Base-by-base conservation (phyloP, 164 flowering plant species). In the Echeveria elegans region DNA sequence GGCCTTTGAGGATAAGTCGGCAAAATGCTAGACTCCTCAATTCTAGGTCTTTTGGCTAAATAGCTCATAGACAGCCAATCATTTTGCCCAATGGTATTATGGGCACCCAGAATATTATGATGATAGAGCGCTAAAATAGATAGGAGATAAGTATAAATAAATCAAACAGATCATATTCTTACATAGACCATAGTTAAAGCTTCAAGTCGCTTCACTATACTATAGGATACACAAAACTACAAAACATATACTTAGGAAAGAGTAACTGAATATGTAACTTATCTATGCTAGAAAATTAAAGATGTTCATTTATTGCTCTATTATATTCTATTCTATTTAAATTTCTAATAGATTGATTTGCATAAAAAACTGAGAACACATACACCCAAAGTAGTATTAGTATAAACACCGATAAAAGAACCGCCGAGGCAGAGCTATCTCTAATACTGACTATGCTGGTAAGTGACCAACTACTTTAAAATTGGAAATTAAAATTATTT, bases 1-100 rank as follows among this genome's bases (percentile, higher is more conserved):
- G 97, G 97, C 74, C 99, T 86, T 80, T 92, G 97, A 69, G 99
- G 97, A 83, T 90, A 95, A 50, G 86, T 67, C 74, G 91, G 88
- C 75, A 92, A 82, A 85, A 74, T 72, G 86, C 85, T 82, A 75
- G 94, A 69, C 83, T 80, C 86, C 77, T 90, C 94, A 66, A 75
- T 76, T 81, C 91, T 92, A 92, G 84, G 75, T 67, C 96, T 96
- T 86, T 92, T 95, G 83, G 84, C 75, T 74, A 91, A 82, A 81
- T 85, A 74, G 77, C 83, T 80, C 68, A 84, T 69, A 71, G 93
- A 75, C 78, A 79, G 88, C 86, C 90, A 86, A 83, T 95, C 94
- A 81, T 71, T 86, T 81, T 84, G 96, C 83, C 88, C 99, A 84
- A 80, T 63, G 63, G 81, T 78, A 72, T 77, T 84, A 82, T 85